A percentile compares a stretch with the other conserved stretches of the same genome.
Evolutionary conservation across 176 grass and related monocot species (phyloP).

Genomic region (Phyllostachys edulis): DNA sequence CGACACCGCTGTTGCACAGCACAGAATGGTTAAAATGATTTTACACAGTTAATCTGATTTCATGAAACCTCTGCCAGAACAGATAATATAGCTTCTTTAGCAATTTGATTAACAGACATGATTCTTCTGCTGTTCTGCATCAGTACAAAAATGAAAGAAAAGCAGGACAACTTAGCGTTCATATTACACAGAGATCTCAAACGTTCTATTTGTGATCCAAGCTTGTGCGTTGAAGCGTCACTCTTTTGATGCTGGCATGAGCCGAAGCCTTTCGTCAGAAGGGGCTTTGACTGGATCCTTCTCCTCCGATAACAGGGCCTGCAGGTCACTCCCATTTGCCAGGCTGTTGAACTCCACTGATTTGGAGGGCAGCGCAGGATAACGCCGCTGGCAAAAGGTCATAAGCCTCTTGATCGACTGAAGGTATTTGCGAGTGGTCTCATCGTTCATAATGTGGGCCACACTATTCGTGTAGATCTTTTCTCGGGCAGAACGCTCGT

Average conservation of each 20-base stretch:
- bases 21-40: background rate
- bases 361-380: conserved; percentile 75
- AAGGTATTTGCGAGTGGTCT: conserved; percentile 90
- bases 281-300: conserved; percentile 17
- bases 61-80: background rate
- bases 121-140: background rate
- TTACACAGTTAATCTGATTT: background rate
- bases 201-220: conserved; percentile 19
- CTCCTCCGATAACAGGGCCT: conserved; percentile 64
- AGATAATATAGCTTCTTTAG: conserved; percentile 14
- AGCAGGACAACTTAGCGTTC: background rate
- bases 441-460: conserved; percentile 93
- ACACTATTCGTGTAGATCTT: conserved; percentile 88
- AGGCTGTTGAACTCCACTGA: conserved; percentile 94
- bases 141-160: conserved; percentile 14
- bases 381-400: conserved; percentile 77
- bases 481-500: conserved; percentile 82
- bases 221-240: conserved; percentile 29
- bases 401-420: conserved; percentile 90
- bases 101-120: conserved; percentile 29
- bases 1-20: background rate
- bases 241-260: conserved; percentile 67
- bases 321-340: conserved; percentile 88
- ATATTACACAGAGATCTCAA: conserved; percentile 36
- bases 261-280: conserved; percentile 42